Percentiles rank a stretch among this genome's conserved stretches.
Conservation (phyloP, 768 basidiomycete genomes). For the Suillus variegatus region DNA sequence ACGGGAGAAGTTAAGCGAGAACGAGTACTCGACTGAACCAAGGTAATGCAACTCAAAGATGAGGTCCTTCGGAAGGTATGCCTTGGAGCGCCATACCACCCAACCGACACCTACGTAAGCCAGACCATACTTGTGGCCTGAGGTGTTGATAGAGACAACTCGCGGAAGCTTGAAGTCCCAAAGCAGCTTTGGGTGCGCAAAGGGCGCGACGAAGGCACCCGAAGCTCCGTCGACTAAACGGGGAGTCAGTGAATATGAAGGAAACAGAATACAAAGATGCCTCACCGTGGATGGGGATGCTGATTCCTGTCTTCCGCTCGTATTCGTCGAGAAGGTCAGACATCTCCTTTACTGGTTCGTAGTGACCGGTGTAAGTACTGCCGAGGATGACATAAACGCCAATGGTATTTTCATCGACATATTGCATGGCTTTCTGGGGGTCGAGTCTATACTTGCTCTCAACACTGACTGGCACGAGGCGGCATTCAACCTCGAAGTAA, state of each 20-base stretch:
- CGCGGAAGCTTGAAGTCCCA: slow-evolving; percentile 66
- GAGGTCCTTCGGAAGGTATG: slow-evolving; percentile 65
- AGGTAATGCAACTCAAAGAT: slow-evolving; percentile 63
- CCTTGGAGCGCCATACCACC: slow-evolving; percentile 61
- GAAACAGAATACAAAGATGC: slow-evolving; percentile 30
- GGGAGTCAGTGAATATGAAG: slow-evolving; percentile 5
- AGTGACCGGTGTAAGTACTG: slow-evolving; percentile 59
- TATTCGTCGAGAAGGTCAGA: slow-evolving; percentile 66
- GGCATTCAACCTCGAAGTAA: slow-evolving; percentile 65
- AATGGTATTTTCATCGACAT: slow-evolving; percentile 72
- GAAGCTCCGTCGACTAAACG: slow-evolving; percentile 55
- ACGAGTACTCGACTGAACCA: slow-evolving; percentile 71
- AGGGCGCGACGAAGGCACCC: slow-evolving; percentile 65
- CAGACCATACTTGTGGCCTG: slow-evolving; percentile 64
- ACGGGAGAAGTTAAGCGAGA: slow-evolving; percentile 63
- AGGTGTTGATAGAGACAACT: slow-evolving; percentile 59
- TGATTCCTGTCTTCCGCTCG: slow-evolving; percentile 45
- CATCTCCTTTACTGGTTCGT: slow-evolving; percentile 87
- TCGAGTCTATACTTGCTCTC: slow-evolving; percentile 80
- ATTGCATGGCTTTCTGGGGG: slow-evolving; percentile 62
- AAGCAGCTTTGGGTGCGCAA: slow-evolving; percentile 49
- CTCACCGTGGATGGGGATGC: slow-evolving; percentile 44
- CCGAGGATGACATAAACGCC: slow-evolving; percentile 65
- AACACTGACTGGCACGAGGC: slow-evolving; percentile 64
- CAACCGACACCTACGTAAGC: slow-evolving; percentile 61